These are phyloP conservation scores for Nothophoma quercina DNA, from an alignment of 2,329 filamentous ascomycete genomes.

Conservation along the genomic window DNA sequence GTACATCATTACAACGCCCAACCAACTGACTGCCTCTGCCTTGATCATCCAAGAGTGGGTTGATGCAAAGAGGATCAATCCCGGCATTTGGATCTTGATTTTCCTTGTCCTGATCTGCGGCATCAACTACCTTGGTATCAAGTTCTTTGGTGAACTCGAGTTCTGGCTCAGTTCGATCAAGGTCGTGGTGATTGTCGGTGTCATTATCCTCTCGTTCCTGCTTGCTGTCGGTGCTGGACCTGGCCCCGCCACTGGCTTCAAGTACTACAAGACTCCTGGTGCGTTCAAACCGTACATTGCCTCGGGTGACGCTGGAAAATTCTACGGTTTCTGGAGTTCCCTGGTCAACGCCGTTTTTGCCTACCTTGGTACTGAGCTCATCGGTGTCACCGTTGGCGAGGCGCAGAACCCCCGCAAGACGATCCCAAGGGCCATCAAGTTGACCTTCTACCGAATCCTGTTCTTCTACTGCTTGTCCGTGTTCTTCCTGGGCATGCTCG, in stretches of 20 bases:
- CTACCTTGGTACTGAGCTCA: constrained; percentile 74
- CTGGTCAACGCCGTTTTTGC: constrained; percentile 81
- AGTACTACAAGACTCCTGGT: constrained; percentile 55
- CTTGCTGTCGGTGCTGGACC: constrained; percentile 55
- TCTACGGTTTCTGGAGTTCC: constrained; percentile 67
- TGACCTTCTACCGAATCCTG: constrained; percentile 83
- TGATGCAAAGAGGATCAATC: constrained; percentile 69
- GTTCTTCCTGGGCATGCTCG: constrained; percentile 77
- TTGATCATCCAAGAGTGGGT: constrained; percentile 84
- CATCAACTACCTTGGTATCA: constrained; percentile 65
- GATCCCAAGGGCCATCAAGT: constrained; percentile 78
- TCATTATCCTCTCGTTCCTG: constrained; percentile 55
- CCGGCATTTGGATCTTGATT: constrained; percentile 78
- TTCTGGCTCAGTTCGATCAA: constrained; percentile 59
- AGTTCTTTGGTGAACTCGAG: constrained; percentile 59
- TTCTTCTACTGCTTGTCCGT: constrained; percentile 81
- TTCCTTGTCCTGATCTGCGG: constrained; percentile 54
- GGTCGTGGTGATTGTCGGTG: constrained; percentile 54
- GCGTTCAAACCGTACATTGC: constrained; percentile 53
- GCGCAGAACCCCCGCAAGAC: constrained; percentile 79
- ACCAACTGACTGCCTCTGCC: constrained; percentile 82
- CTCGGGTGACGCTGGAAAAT: constrained; percentile 47
- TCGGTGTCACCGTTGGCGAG: constrained; percentile 80
- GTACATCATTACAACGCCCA: constrained; percentile 86
- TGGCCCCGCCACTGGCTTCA: constrained; percentile 52